A percentile compares a stretch with the other conserved stretches of the same genome.
phyloP scores from a whole-genome alignment of 257 asterid species.

The Schizonepeta tenuifolia region DNA sequence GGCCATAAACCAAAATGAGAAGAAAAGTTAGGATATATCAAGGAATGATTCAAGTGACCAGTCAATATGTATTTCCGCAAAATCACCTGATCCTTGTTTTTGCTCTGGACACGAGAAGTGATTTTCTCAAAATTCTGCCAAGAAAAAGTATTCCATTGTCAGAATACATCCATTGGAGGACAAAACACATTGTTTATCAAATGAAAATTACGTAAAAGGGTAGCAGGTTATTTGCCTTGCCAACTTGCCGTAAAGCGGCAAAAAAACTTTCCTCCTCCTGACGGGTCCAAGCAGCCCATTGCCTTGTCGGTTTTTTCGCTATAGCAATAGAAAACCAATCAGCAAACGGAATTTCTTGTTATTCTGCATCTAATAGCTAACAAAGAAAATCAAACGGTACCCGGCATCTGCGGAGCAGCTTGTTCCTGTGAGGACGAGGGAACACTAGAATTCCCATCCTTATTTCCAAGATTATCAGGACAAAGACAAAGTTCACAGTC shows the following conservation, averaged over 20 bases:
- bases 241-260: slow-evolving; percentile 93
- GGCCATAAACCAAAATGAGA: slow-evolving; percentile 28
- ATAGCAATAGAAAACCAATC: slow-evolving; percentile 25
- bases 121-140: slow-evolving; percentile 93
- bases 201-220: slow-evolving; percentile 27
- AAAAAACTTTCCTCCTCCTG: slow-evolving; percentile 98
- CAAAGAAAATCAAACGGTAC: slow-evolving; percentile 39
- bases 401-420: slow-evolving; percentile 55
- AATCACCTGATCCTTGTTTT: slow-evolving; percentile 95
- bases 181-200: slow-evolving; percentile 11
- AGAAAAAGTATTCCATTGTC: slow-evolving; percentile 26
- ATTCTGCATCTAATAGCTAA: slow-evolving; percentile 21
- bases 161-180: slow-evolving; percentile 27
- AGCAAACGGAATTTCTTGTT: slow-evolving; percentile 26
- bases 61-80: slow-evolving; percentile 18
- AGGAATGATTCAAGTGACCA: slow-evolving; percentile 7
- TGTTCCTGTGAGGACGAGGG: slow-evolving; percentile 56
- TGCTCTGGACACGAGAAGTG: slow-evolving; percentile 92
- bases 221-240: slow-evolving; percentile 69
- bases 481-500: slow-evolving; percentile 49
- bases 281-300: slow-evolving; percentile 99
- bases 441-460: slow-evolving; percentile 54
- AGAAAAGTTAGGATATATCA: slow-evolving; percentile 24
- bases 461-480: slow-evolving; percentile 50
- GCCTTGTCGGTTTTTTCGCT: slow-evolving; percentile 89